A percentile compares a stretch with the other conserved stretches of the same genome.
Conservation (phyloP, 768 basidiomycete genomes). For the Suillus americanus region DNA sequence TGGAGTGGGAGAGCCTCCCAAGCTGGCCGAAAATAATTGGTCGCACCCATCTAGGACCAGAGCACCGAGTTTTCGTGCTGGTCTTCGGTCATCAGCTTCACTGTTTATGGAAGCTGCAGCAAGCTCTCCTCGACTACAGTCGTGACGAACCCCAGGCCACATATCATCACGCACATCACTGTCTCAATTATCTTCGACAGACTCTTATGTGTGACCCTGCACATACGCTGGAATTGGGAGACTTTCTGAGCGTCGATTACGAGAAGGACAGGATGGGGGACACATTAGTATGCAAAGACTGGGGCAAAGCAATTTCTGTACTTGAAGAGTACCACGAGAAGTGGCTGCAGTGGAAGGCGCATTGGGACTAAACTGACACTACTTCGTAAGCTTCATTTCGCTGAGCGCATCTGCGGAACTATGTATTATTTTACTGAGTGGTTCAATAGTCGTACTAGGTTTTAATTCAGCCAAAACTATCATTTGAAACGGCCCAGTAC, state of each 20-base stretch:
- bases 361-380: background rate
- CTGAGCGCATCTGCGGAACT: background rate
- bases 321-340: conserved; percentile 11
- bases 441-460: background rate
- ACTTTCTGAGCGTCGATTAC: conserved; percentile 30
- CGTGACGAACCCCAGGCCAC: background rate
- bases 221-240: conserved; percentile 29
- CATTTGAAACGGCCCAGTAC: too few relatives aligned
- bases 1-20: background rate
- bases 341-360: background rate
- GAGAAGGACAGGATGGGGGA: conserved; percentile 21
- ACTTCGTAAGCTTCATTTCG: background rate
- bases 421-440: background rate
- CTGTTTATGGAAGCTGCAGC: background rate
- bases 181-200: conserved; percentile 39
- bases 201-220: conserved; percentile 29
- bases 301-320: conserved; percentile 16
- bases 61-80: background rate
- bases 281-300: conserved; percentile 23
- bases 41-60: background rate
- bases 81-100: background rate
- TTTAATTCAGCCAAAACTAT: too few relatives aligned
- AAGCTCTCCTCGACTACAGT: background rate
- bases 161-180: conserved; percentile 32
- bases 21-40: background rate